Evolutionary conservation across 2,329 filamentous ascomycete species (phyloP).

Genomic region (Dactylellina cionopaga): DNA sequence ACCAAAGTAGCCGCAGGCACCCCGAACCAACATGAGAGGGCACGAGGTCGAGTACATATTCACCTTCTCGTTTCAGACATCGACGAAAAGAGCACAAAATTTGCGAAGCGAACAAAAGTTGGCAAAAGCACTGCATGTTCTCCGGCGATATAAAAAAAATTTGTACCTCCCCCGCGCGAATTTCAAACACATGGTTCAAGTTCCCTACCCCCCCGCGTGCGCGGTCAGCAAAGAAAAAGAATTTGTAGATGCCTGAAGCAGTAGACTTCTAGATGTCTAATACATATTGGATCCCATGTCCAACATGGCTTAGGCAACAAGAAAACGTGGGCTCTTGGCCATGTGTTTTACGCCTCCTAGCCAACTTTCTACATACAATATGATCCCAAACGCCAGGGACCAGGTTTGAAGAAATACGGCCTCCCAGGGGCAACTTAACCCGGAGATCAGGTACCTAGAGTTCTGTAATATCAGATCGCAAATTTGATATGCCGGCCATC

Average conservation of each 20-base stretch:
- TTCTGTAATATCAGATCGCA: background rate
- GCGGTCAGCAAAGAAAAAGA: no score
- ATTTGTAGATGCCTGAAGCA: slow-evolving; percentile 29
- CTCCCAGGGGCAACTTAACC: slow-evolving; percentile 3
- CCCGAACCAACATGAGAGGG: no score
- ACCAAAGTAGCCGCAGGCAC: background rate
- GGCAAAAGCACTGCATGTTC: background rate
- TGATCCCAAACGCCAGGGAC: slow-evolving; percentile 47
- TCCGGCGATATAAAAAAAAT: background rate
- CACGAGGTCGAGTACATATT: slow-evolving; percentile 27
- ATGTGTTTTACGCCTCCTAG: slow-evolving; percentile 34
- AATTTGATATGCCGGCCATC: background rate
- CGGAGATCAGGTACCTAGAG: slow-evolving; percentile 12
- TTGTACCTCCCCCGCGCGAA: background rate
- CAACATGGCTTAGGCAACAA: slow-evolving; percentile 27
- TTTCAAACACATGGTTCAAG: no score
- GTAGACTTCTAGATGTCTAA: slow-evolving; percentile 45
- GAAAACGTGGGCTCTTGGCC: slow-evolving; percentile 27
- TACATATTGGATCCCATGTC: slow-evolving; percentile 2
- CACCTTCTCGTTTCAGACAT: slow-evolving; percentile 31
- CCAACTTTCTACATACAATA: no score
- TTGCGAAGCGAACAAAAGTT: background rate
- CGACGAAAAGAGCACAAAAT: slow-evolving; percentile 7
- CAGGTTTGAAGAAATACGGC: slow-evolving; percentile 24
- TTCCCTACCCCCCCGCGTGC: no score